phyloP scores from a whole-genome alignment of 177 flowering plant genomes.

The Vitis hybrid region DNA sequence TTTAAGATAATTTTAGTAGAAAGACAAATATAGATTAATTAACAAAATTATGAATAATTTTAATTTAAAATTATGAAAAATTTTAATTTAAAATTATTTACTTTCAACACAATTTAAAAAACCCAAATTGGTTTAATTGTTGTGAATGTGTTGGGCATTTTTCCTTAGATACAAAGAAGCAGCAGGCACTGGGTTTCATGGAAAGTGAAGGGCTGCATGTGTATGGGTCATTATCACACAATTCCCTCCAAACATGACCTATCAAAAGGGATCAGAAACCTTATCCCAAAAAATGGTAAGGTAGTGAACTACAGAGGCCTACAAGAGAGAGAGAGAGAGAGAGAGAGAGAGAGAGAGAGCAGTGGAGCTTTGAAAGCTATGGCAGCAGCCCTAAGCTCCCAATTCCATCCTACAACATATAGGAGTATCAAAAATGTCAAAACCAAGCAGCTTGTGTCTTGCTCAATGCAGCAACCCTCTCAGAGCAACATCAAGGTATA shows the following conservation, averaged over 20 bases:
- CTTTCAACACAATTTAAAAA: no score
- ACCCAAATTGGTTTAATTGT: no score
- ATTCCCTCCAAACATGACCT: slow-evolving; percentile 13
- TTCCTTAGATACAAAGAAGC: neutral
- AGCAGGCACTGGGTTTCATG: neutral
- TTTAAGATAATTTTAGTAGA: no score
- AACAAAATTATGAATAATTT: no score
- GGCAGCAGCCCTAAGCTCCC: slow-evolving; percentile 59
- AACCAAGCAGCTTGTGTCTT: slow-evolving; percentile 36
- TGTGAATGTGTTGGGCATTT: neutral
- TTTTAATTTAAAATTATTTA: no score
- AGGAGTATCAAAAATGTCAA: slow-evolving; percentile 20
- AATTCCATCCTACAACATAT: slow-evolving; percentile 23
- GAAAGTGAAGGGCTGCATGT: neutral
- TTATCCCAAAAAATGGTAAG: slow-evolving; percentile 14
- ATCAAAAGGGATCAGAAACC: slow-evolving; percentile 7
- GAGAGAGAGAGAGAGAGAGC: slow-evolving; percentile 8
- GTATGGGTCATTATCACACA: slow-evolving; percentile 5
- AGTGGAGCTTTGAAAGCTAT: slow-evolving; percentile 33
- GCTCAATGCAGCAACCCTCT: slow-evolving; percentile 50
- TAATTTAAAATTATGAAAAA: no score
- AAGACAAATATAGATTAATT: no score
- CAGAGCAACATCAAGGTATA: slow-evolving; percentile 70
- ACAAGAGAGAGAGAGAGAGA: neutral
- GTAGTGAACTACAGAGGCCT: no score